A percentile compares a stretch with the other conserved stretches of the same genome.
Conservation (phyloP, 2,329 filamentous ascomycete genomes). For the Onygenales sp. region DNA sequence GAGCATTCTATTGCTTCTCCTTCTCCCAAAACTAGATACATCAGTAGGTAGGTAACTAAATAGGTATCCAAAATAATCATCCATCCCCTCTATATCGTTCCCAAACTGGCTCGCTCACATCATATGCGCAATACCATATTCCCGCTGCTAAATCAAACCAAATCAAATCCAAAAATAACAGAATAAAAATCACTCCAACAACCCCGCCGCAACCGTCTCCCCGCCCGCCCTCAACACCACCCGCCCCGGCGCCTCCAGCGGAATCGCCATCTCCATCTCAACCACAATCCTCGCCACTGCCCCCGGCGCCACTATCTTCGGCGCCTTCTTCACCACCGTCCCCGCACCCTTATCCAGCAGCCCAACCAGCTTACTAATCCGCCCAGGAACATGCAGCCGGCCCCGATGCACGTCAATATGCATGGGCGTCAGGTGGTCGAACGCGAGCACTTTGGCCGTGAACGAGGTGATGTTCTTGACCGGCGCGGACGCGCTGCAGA, state of each 20-base stretch:
- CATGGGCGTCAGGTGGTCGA: conserved; percentile 84
- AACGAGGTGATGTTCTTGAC: conserved; percentile 65
- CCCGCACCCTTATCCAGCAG: conserved; percentile 72
- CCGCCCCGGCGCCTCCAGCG: conserved; percentile 68
- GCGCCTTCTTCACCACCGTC: conserved; percentile 68
- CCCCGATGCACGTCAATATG: conserved; percentile 82
- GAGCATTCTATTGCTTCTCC: too few species aligned
- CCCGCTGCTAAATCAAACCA: neutral
- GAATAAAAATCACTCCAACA: conserved; percentile 54
- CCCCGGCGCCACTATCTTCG: conserved; percentile 71
- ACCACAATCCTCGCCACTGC: conserved; percentile 68
- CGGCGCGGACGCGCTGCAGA: conserved; percentile 62
- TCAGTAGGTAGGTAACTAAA: neutral
- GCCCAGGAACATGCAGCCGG: conserved; percentile 66
- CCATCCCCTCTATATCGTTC: neutral
- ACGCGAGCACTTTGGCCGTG: conserved; percentile 75
- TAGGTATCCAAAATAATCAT: neutral
- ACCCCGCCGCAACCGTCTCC: conserved; percentile 75
- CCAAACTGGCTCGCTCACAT: conserved; percentile 1
- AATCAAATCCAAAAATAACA: too few species aligned
- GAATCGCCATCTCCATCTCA: conserved; percentile 62
- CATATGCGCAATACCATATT: neutral
- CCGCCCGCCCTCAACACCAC: conserved; percentile 75
- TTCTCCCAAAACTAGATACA: too few species aligned
- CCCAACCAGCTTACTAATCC: conserved; percentile 62